Conservation (phyloP, 164 flowering plant species). For the Chimonanthus salicifolius region DNA sequence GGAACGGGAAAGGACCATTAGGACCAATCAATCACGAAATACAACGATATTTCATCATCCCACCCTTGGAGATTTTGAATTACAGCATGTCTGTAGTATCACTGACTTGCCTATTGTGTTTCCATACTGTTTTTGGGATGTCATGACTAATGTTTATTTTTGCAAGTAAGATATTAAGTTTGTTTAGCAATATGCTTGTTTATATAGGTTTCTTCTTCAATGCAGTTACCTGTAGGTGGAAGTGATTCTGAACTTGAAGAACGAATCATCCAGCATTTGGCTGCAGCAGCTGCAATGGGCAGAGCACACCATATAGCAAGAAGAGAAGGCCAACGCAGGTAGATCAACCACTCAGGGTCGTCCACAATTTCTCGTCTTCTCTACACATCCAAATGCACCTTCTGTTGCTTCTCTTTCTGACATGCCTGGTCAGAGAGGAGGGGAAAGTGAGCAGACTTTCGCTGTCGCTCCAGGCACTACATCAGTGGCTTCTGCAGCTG, state of each 20-base stretch:
- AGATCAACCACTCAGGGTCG: slow-evolving; percentile 58
- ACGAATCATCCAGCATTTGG: slow-evolving; percentile 86
- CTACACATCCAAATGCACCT: slow-evolving; percentile 51
- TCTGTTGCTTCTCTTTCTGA: slow-evolving; percentile 31
- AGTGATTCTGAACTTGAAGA: slow-evolving; percentile 81
- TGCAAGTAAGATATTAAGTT: not conserved
- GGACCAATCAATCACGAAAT: slow-evolving; percentile 51
- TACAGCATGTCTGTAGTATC: slow-evolving; percentile 55
- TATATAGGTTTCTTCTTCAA: not conserved
- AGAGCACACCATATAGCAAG: slow-evolving; percentile 65
- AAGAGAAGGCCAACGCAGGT: slow-evolving; percentile 66
- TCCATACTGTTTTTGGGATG: not conserved
- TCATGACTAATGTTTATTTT: not conserved
- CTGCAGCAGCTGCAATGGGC: slow-evolving; percentile 97
- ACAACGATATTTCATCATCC: slow-evolving; percentile 74
- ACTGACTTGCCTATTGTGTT: not conserved
- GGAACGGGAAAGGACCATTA: slow-evolving; percentile 60
- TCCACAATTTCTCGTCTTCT: slow-evolving; percentile 60
- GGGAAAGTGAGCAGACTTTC: slow-evolving; percentile 32
- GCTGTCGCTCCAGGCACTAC: slow-evolving; percentile 22
- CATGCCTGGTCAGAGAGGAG: slow-evolving; percentile 30
- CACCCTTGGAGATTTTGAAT: slow-evolving; percentile 73
- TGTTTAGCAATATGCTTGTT: not conserved
- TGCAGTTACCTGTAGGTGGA: slow-evolving; percentile 68
- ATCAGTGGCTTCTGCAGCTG: slow-evolving; percentile 23